A percentile compares a stretch with the other conserved stretches of the same genome.
These are phyloP conservation scores for Kickxella alabastrina DNA, from an alignment of 192 early-diverging fungal species.

Conservation along the genomic window DNA sequence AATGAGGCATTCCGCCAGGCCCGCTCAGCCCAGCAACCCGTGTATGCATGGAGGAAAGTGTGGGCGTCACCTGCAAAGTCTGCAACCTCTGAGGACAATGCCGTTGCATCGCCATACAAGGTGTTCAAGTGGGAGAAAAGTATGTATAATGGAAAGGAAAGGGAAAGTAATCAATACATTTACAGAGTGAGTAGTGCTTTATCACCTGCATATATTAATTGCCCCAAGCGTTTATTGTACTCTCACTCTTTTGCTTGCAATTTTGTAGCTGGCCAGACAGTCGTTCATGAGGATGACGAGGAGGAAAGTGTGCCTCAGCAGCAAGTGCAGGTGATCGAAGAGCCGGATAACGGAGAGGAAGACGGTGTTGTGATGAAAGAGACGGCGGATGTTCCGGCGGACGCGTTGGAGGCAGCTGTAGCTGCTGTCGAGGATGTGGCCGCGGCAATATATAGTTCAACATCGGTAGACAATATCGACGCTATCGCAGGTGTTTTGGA, in stretches of 20 bases:
- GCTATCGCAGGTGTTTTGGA: too few relatives aligned
- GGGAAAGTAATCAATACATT: too few relatives aligned
- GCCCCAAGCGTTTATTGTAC: too few relatives aligned
- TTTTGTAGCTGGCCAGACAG: slow-evolving; percentile 43
- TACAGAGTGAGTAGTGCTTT: too few relatives aligned
- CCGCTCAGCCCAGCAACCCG: slow-evolving; percentile 29
- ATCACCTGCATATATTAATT: slow-evolving; percentile 37
- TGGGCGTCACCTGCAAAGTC: slow-evolving; percentile 24
- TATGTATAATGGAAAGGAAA: slow-evolving; percentile 15
- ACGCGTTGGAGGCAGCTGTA: slow-evolving; percentile 20
- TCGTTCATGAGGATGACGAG: slow-evolving; percentile 48
- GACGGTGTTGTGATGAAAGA: slow-evolving; percentile 1
- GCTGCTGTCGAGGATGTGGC: slow-evolving; percentile 25
- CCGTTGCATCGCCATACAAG: slow-evolving; percentile 13
- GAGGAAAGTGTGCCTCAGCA: slow-evolving; percentile 3
- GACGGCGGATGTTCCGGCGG: background rate
- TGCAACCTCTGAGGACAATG: slow-evolving; percentile 6
- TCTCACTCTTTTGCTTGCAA: background rate
- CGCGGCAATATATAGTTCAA: slow-evolving; percentile 3
- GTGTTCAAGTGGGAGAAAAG: slow-evolving; percentile 42
- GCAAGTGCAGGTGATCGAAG: slow-evolving; percentile 1
- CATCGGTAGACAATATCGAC: background rate
- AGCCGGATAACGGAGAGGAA: background rate
- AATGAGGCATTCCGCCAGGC: slow-evolving; percentile 15
- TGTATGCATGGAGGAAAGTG: slow-evolving; percentile 31